Evolutionary conservation across 306 rosid genomes (phyloP).

Genomic region (Prinsepia uniflora): DNA sequence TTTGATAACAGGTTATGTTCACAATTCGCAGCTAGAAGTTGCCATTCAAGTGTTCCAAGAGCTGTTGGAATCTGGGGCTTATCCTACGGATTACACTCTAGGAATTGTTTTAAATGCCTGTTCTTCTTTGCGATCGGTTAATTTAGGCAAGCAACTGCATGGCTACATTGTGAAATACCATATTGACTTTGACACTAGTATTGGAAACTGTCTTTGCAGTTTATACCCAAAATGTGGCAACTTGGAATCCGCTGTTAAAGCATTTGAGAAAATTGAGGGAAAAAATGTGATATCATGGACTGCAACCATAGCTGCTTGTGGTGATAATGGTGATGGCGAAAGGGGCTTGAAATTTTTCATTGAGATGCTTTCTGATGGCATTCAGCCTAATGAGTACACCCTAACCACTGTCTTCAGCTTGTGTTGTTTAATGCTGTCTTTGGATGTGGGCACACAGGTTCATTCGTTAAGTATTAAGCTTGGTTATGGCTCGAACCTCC

Average conservation of each 20-base stretch:
- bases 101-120: conserved; percentile 65
- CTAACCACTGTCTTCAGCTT: conserved; percentile 60
- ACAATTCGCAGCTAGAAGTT: conserved; percentile 46
- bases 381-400: conserved; percentile 74
- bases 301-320: conserved; percentile 62
- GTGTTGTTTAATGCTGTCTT: conserved; percentile 53
- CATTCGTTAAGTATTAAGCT: conserved; percentile 54
- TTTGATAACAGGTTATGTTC: conserved; percentile 63
- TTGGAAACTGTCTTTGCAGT: conserved; percentile 77
- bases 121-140: conserved; percentile 39
- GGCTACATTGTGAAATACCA: conserved; percentile 59
- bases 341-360: conserved; percentile 51
- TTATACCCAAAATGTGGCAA: conserved; percentile 66
- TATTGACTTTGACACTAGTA: conserved; percentile 62
- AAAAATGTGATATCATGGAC: conserved; percentile 89
- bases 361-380: conserved; percentile 55
- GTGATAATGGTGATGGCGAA: conserved; percentile 55
- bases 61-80: conserved; percentile 64
- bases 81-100: conserved; percentile 65
- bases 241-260: conserved; percentile 49
- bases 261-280: conserved; percentile 51
- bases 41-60: conserved; percentile 53
- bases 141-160: conserved; percentile 73
- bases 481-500: conserved; percentile 54
- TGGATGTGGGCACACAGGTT: conserved; percentile 63